Percentiles rank a stretch among this genome's conserved stretches.
These are phyloP conservation scores for Cyberlindnera amylophila DNA, from an alignment of 805 yeast species.

Conservation along the genomic window DNA sequence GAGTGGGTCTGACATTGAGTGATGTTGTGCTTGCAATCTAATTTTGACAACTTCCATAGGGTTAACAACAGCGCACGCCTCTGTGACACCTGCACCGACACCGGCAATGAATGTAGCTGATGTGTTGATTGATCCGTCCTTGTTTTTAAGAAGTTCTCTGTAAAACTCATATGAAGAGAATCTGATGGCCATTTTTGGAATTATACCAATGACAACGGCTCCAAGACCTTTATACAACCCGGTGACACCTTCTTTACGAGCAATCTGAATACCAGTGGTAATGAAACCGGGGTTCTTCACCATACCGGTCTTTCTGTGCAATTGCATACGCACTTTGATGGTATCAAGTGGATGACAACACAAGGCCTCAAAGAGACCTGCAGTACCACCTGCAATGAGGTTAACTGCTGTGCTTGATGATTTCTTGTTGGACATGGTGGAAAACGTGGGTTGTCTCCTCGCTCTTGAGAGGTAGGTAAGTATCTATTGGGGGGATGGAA, in stretches of 20 bases:
- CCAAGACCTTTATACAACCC: slow-evolving; percentile 95
- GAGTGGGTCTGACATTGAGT: slow-evolving; percentile 77
- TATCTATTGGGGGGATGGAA: background rate
- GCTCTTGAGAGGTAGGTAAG: too few species aligned
- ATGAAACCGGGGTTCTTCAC: slow-evolving; percentile 81
- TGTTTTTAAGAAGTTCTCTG: slow-evolving; percentile 62
- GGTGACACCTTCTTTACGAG: slow-evolving; percentile 72
- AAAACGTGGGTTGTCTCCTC: background rate
- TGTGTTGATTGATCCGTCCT: slow-evolving; percentile 65
- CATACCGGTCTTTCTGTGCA: slow-evolving; percentile 65
- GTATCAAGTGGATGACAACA: slow-evolving; percentile 98
- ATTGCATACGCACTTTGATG: slow-evolving; percentile 95
- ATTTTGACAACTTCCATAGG: slow-evolving; percentile 98
- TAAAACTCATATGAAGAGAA: slow-evolving; percentile 91
- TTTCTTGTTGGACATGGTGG: slow-evolving; percentile 23
- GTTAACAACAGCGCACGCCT: slow-evolving; percentile 90
- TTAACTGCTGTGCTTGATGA: slow-evolving; percentile 51
- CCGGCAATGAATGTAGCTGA: slow-evolving; percentile 84
- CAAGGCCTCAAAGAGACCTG: slow-evolving; percentile 96
- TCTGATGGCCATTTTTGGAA: slow-evolving; percentile 97
- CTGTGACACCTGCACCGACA: slow-evolving; percentile 96
- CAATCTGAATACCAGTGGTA: slow-evolving; percentile 75
- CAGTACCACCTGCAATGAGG: slow-evolving; percentile 91
- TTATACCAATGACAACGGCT: slow-evolving; percentile 95
- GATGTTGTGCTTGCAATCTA: slow-evolving; percentile 92